Percentiles rank a stretch among this genome's conserved stretches.
Conservation (phyloP, 2,329 filamentous ascomycete species). For the Aureobasidium melanogenum region DNA sequence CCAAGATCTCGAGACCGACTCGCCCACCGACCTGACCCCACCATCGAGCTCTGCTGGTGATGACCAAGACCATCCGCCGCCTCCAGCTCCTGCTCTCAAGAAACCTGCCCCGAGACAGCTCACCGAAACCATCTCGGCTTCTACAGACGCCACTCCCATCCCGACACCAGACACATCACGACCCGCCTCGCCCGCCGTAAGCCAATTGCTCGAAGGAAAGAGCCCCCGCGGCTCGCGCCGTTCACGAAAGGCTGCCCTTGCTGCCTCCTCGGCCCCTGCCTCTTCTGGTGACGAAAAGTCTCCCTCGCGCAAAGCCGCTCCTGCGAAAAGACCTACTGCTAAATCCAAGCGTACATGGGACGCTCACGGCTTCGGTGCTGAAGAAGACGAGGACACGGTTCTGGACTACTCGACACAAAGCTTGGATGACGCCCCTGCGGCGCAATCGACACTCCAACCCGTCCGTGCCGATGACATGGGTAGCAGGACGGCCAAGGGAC, state of each 20-base stretch:
- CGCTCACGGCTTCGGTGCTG: slow-evolving; percentile 76
- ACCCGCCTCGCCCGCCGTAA: slow-evolving; percentile 62
- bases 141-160: slow-evolving; percentile 61
- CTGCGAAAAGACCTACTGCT: slow-evolving; percentile 42
- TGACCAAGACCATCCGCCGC: slow-evolving; percentile 40
- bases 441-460: slow-evolving; percentile 54
- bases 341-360: slow-evolving; percentile 94
- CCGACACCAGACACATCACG: slow-evolving; percentile 68
- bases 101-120: slow-evolving; percentile 30
- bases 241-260: slow-evolving; percentile 59
- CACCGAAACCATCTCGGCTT: slow-evolving; percentile 29
- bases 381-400: slow-evolving; percentile 66
- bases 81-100: slow-evolving; percentile 45
- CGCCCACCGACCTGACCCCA: slow-evolving; percentile 39
- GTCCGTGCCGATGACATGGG: slow-evolving; percentile 79
- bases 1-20: slow-evolving; percentile 20
- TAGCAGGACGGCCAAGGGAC: slow-evolving; percentile 71
- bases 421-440: slow-evolving; percentile 45
- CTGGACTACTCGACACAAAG: slow-evolving; percentile 79
- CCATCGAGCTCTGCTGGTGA: slow-evolving; percentile 41
- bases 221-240: slow-evolving; percentile 70
- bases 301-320: slow-evolving; percentile 14
- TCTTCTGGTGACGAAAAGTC: slow-evolving; percentile 77
- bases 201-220: slow-evolving; percentile 64
- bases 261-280: slow-evolving; percentile 46